Conservation (phyloP, 1,284 basidiomycete genomes). For the Neolentinus lepideus region DNA sequence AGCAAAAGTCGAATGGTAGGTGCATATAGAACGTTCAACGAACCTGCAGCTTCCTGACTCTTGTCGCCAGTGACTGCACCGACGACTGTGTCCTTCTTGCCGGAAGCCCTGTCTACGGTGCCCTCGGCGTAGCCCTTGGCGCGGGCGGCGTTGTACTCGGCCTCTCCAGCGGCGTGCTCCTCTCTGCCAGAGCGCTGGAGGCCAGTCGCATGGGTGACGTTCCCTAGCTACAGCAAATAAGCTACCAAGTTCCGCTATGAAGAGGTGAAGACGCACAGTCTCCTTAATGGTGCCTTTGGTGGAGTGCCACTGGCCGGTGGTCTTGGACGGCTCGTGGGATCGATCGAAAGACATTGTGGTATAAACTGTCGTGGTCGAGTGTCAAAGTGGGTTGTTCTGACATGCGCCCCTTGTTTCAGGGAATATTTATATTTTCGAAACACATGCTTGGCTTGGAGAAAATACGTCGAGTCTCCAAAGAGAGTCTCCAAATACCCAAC, state of each 20-base stretch:
- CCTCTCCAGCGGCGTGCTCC: slow-evolving; percentile 35
- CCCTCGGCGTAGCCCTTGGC: slow-evolving; percentile 16
- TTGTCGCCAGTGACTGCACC: slow-evolving; percentile 40
- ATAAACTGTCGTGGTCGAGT: not conserved
- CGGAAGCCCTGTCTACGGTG: slow-evolving; percentile 28
- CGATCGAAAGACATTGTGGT: not conserved
- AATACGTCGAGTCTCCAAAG: too few species aligned
- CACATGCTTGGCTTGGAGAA: too few species aligned
- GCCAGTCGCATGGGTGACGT: slow-evolving; percentile 18
- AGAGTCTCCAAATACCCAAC: too few species aligned
- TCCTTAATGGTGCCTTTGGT: slow-evolving; percentile 47
- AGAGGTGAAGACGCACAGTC: slow-evolving; percentile 7
- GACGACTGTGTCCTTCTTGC: slow-evolving; percentile 38
- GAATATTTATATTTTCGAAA: too few species aligned
- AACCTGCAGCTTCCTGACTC: slow-evolving; percentile 30
- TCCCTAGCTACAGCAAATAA: slow-evolving; percentile 15
- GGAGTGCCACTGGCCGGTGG: slow-evolving; percentile 44
- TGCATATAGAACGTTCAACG: not conserved
- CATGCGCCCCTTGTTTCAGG: too few species aligned
- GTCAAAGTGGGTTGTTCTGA: not conserved
- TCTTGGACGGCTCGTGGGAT: slow-evolving; percentile 30
- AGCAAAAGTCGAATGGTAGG: not conserved
- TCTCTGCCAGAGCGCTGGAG: slow-evolving; percentile 31
- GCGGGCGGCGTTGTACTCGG: slow-evolving; percentile 24
- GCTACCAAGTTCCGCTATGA: too few species aligned